Evolutionary conservation across 805 yeast species (phyloP), one percentile per base, ranked within the genome.

Genomic region (Lachancea waltii): DNA sequence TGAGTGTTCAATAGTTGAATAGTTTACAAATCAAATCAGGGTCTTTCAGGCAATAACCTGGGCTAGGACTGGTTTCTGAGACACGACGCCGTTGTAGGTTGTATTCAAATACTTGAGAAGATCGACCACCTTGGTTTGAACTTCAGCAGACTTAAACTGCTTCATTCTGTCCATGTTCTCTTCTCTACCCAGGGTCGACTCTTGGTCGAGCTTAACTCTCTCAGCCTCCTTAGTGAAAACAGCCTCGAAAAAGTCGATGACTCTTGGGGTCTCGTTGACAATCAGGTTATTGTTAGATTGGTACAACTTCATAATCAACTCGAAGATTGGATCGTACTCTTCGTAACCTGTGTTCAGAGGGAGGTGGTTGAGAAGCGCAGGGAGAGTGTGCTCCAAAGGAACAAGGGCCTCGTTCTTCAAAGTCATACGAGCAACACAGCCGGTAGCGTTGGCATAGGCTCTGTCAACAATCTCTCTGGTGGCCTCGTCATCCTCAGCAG

Each of bases 391-490:
- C 43, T 73, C 77, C 48, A 86, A 64, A 43, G 97, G 97, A 49
- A 89, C 78, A 25, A 81, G 73, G 26, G 64, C 65, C 52, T 76
- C 78, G 60, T 83, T 74, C 58, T 81, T 80, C 60, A 85, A 67
- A 10, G 84, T 75, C 84, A 92, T 72, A 65, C 98, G 79, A 13
- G 95, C 89, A 41, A 89, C 95, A 73, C 97, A 92, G 30, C 98
- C 98, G 62, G 92, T 82, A 4, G 95, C 95, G 62, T 92, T 92
- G 43, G 97, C 96, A 50, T 76, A 77, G 5, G 94, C 78, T 67
- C 95, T 75, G 65, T 81, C 80, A 51, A 85, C 75, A 43, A 77
- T 81, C 48, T 86, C 95, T 54, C 73, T 74, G 23, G 85, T 71
- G 60, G 83, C 90, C 48, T 81, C 94, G 53, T 79, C 86, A 40